These are phyloP conservation scores for Candida peoriensis DNA, from an alignment of 805 yeast species.

Conservation along the genomic window DNA sequence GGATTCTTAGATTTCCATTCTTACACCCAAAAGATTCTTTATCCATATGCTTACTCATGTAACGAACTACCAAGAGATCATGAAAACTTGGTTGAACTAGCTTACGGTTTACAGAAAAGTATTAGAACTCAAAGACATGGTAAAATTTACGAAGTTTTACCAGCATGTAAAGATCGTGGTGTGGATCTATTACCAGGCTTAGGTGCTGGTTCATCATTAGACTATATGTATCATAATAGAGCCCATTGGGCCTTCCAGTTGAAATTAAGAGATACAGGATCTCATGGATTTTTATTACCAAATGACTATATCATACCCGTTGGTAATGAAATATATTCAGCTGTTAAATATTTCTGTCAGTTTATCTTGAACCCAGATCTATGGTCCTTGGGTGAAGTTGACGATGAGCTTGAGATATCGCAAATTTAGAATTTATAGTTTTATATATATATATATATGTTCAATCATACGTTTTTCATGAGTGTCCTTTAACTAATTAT, in stretches of 20 bases:
- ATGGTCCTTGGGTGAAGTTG: no score
- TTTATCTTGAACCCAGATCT: conserved; percentile 38
- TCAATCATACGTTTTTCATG: no score
- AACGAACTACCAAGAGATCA: conserved; percentile 67
- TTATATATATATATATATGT: no score
- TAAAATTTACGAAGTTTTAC: conserved; percentile 59
- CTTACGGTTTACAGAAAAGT: conserved; percentile 74
- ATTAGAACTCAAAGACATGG: conserved; percentile 63
- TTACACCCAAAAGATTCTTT: conserved; percentile 76
- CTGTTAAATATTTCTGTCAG: conserved; percentile 60
- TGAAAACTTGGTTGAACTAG: conserved; percentile 75
- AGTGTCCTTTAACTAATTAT: no score
- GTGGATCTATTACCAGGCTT: conserved; percentile 66
- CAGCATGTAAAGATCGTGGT: conserved; percentile 78
- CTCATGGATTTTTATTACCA: conserved; percentile 79
- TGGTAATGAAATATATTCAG: conserved; percentile 67
- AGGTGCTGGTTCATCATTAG: conserved; percentile 78
- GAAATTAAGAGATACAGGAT: conserved; percentile 76
- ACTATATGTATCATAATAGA: conserved; percentile 76
- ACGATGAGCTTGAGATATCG: no score
- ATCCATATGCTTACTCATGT: conserved; percentile 82
- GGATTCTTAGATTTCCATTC: conserved; percentile 84
- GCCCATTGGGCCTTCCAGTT: conserved; percentile 84
- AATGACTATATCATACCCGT: conserved; percentile 65
- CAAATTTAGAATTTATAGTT: no score